Conservation (phyloP, 225 moss, liverwort and hornwort species). For the Bryum argenteum region DNA sequence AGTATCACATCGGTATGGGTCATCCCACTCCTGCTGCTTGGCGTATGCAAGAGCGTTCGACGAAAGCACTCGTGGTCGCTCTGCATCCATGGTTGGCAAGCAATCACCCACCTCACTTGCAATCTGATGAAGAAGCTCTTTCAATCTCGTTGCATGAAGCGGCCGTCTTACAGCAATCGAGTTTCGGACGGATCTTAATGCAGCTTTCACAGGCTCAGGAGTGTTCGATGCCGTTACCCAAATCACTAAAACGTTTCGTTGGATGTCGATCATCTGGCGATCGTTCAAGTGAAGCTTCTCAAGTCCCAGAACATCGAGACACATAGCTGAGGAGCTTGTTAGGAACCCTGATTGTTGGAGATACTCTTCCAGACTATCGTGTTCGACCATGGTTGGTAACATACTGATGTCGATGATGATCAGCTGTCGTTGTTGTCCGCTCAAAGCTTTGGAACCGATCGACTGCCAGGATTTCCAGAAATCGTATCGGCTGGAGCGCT, state of each 20-base stretch:
- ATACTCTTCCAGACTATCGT: slow-evolving; percentile 42
- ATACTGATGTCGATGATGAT: slow-evolving; percentile 59
- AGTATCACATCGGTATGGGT: slow-evolving; percentile 56
- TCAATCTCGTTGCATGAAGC: slow-evolving; percentile 66
- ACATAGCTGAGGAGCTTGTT: slow-evolving; percentile 33
- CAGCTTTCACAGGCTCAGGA: slow-evolving; percentile 66
- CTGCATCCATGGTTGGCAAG: slow-evolving; percentile 42
- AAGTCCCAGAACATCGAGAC: slow-evolving; percentile 47
- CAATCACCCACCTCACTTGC: slow-evolving; percentile 51
- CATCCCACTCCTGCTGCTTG: slow-evolving; percentile 69
- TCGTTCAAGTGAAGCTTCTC: slow-evolving; percentile 62
- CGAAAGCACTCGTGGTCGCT: slow-evolving; percentile 47
- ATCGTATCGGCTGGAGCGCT: slow-evolving; percentile 51
- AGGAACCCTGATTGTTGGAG: slow-evolving; percentile 54
- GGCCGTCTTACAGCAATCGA: slow-evolving; percentile 74
- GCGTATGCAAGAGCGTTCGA: slow-evolving; percentile 58
- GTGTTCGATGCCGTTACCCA: slow-evolving; percentile 81
- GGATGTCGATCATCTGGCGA: slow-evolving; percentile 33
- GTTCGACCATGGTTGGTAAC: slow-evolving; percentile 48
- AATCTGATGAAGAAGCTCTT: slow-evolving; percentile 73
- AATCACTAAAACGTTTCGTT: slow-evolving; percentile 51
- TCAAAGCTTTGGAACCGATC: slow-evolving; percentile 43
- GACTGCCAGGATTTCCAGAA: slow-evolving; percentile 66
- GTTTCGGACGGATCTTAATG: slow-evolving; percentile 54
- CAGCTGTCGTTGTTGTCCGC: slow-evolving; percentile 51